Evolutionary conservation across 306 rosid genomes (phyloP), one percentile per base, ranked within the genome.

Genomic region (Mucuna pruriens): DNA sequence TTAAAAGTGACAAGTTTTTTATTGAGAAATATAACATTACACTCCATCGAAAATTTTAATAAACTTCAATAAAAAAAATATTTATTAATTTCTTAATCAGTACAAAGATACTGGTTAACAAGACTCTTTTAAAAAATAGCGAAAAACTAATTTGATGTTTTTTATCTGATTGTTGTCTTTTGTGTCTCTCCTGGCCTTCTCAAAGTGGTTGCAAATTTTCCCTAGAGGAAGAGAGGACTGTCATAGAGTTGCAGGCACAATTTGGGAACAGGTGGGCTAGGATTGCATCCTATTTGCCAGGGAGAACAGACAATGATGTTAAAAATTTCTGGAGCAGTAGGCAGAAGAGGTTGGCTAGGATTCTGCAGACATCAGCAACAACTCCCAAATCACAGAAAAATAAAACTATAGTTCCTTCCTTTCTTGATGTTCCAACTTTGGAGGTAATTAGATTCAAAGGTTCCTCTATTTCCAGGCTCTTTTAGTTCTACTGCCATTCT

Each of bases 301-400:
- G 97, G 3, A 87, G 97, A 83, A 95, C 97, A 8, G 97, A 93
- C 80, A 95, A 95, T 52, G 99, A 95, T 75, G 97, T 95, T 2
- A 95, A 95, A 88, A 95, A 95, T 83, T 95, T 95, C 82, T 95
- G 97, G 99, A 95, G 99, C 82, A 93, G 97, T 48, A 89, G 97
- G 83, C 91, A 88, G 78, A 95, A 95, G 88, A 95, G 95, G 77
- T 81, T 93, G 79, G 88, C 94, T 40, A 87, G 97, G 91, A 80
- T 89, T 87, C 87, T 88, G 36, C 97, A 91, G 22, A 51, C 88
- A 17, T 82, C 98, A 75, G 8, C 78, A 49, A 9, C 90, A 10
- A 20, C 86, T 29, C 71, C 91, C 55, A 93, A 87, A 85, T 84
- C 95, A 26, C 88, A 88, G 29, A 90, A 75, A 62, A 84, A 62